phyloP scores from a whole-genome alignment of 2,329 filamentous ascomycete genomes.

The Cordyceps javanica region DNA sequence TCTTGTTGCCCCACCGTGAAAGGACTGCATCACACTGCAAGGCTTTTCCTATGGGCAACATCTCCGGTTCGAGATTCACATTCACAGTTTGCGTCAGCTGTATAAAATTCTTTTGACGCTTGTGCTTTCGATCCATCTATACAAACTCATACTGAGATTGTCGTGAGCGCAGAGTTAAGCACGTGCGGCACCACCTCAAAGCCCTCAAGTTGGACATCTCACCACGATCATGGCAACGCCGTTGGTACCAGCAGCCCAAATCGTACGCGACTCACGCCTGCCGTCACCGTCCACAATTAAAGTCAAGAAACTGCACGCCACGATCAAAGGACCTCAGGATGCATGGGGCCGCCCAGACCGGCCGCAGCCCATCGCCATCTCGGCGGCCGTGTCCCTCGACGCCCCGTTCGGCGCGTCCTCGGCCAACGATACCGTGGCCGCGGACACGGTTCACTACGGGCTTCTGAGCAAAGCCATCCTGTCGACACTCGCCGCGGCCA shows the following conservation, averaged over 20 bases:
- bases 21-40: neutral
- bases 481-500: conserved; percentile 33
- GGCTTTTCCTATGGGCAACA: neutral
- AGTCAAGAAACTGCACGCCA: conserved; percentile 56
- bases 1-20: neutral
- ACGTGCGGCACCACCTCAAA: neutral
- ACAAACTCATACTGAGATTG: too few species aligned
- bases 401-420: conserved; percentile 53
- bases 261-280: neutral
- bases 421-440: conserved; percentile 51
- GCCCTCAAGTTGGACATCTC: neutral
- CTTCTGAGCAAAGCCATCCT: conserved; percentile 61
- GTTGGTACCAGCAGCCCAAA: neutral
- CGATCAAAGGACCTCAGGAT: conserved; percentile 52
- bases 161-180: too few species aligned
- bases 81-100: neutral
- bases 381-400: conserved; percentile 51
- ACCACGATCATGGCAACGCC: neutral
- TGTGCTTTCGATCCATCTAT: too few species aligned
- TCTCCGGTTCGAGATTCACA: neutral
- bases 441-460: conserved; percentile 73
- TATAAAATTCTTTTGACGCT: neutral
- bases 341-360: conserved; percentile 59
- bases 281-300: conserved; percentile 41
- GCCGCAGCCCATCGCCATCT: conserved; percentile 56